Evolutionary conservation across 352 stramenopile genomes (phyloP).

Genomic region (Phytophthora citricola): DNA sequence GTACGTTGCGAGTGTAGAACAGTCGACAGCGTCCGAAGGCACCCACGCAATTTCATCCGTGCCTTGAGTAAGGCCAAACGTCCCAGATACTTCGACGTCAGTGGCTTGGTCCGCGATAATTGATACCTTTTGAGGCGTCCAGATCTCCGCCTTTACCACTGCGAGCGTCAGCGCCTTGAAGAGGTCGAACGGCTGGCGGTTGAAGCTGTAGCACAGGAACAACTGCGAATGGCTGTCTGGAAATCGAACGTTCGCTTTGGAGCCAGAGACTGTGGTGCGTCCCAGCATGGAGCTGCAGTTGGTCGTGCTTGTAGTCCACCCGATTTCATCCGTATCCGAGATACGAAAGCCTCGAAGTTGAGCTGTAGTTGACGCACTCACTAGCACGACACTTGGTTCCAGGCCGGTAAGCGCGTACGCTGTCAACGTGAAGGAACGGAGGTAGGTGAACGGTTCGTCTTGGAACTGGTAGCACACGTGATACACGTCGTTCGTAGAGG

Average conservation of each 20-base stretch:
- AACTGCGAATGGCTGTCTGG: slow-evolving; percentile 41
- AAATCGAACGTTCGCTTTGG: slow-evolving; percentile 42
- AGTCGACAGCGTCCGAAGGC: slow-evolving; percentile 49
- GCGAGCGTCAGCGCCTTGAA: slow-evolving; percentile 44
- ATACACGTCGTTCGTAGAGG: slow-evolving; percentile 52
- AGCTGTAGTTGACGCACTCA: slow-evolving; percentile 47
- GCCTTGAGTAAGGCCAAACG: slow-evolving; percentile 69
- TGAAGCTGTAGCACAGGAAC: slow-evolving; percentile 73
- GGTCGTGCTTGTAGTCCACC: slow-evolving; percentile 52
- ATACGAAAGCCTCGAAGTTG: slow-evolving; percentile 62
- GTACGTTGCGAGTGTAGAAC: slow-evolving; percentile 44
- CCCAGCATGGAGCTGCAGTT: slow-evolving; percentile 46
- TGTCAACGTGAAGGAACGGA: slow-evolving; percentile 46
- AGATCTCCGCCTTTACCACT: slow-evolving; percentile 59
- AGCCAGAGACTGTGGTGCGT: slow-evolving; percentile 40
- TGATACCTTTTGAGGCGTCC: slow-evolving; percentile 48
- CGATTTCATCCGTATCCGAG: slow-evolving; percentile 53
- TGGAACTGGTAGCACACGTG: slow-evolving; percentile 81
- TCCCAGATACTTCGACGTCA: slow-evolving; percentile 49
- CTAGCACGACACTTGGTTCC: slow-evolving; percentile 52
- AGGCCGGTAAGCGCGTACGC: slow-evolving; percentile 59
- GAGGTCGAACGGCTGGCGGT: slow-evolving; percentile 59
- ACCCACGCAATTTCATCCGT: slow-evolving; percentile 69
- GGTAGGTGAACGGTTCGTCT: slow-evolving; percentile 64
- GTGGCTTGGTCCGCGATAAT: slow-evolving; percentile 61